Evolutionary conservation across 1,284 basidiomycete species (phyloP).

Genomic region (Papiliotrema nemorosa): DNA sequence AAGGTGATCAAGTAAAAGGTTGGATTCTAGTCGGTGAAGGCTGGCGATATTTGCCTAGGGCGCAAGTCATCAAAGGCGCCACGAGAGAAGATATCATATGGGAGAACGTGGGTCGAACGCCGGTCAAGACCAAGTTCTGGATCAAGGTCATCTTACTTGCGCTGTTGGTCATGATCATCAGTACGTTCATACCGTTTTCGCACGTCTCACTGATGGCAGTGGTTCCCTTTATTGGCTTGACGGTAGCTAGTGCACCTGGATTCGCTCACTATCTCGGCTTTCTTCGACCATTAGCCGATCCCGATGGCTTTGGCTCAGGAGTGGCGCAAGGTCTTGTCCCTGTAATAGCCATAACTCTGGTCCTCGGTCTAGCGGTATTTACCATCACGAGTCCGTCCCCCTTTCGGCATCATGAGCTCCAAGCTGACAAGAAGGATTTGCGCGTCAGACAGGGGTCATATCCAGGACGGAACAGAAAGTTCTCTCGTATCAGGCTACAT

Average conservation of each 20-base stretch:
- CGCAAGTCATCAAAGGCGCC: slow-evolving; percentile 67
- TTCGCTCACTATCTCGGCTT: slow-evolving; percentile 64
- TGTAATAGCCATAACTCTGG: slow-evolving; percentile 59
- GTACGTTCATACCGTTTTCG: slow-evolving; percentile 53
- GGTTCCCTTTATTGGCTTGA: slow-evolving; percentile 64
- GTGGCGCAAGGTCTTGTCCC: slow-evolving; percentile 65
- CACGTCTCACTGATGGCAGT: slow-evolving; percentile 51
- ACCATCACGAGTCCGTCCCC: slow-evolving; percentile 59
- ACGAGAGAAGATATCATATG: slow-evolving; percentile 76
- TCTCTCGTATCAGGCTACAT: slow-evolving; percentile 64
- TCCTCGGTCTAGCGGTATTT: slow-evolving; percentile 57
- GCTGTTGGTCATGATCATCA: slow-evolving; percentile 57
- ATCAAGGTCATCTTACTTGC: slow-evolving; percentile 54
- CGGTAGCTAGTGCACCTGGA: slow-evolving; percentile 64
- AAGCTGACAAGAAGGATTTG: slow-evolving; percentile 15
- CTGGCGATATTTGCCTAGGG: slow-evolving; percentile 59
- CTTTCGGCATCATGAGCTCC: neutral
- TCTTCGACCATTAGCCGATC: slow-evolving; percentile 56
- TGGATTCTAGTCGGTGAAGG: slow-evolving; percentile 73
- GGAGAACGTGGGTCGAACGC: slow-evolving; percentile 64
- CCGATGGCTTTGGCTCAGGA: slow-evolving; percentile 57
- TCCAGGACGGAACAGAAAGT: slow-evolving; percentile 62
- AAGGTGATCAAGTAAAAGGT: slow-evolving; percentile 61
- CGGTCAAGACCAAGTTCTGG: slow-evolving; percentile 60
- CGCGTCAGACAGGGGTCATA: slow-evolving; percentile 55